phyloP scores from a whole-genome alignment of 176 grass and related monocot genomes.

The Carex pumila region DNA sequence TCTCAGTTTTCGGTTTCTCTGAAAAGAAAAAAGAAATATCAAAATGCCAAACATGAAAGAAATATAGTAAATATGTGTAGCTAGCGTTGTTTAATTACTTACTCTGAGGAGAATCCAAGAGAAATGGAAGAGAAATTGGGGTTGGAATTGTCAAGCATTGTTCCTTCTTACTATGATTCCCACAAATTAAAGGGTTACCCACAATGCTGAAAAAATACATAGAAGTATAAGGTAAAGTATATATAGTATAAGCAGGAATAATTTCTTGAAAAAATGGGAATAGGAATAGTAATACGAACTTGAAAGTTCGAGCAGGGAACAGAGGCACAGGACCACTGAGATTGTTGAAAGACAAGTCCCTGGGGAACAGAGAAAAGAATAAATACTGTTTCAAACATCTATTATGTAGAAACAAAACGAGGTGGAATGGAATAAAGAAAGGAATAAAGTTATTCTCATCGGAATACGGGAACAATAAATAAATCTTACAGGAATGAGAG shows the following conservation, averaged over 20 bases:
- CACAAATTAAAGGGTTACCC: slow-evolving; percentile 89
- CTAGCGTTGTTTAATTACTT: slow-evolving; percentile 23
- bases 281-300: slow-evolving; percentile 30
- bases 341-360: slow-evolving; percentile 96
- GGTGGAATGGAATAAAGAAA: slow-evolving; percentile 18
- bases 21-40: neutral
- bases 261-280: slow-evolving; percentile 17
- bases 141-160: slow-evolving; percentile 50
- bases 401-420: slow-evolving; percentile 7
- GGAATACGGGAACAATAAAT: neutral
- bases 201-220: slow-evolving; percentile 51
- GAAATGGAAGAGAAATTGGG: slow-evolving; percentile 44
- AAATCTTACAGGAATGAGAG: slow-evolving; percentile 64
- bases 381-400: neutral
- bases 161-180: slow-evolving; percentile 24
- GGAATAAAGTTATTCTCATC: neutral
- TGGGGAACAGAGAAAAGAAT: slow-evolving; percentile 23
- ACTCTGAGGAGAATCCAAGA: slow-evolving; percentile 54
- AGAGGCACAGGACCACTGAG: slow-evolving; percentile 61
- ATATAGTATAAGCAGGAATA: neutral
- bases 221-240: neutral
- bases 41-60: neutral
- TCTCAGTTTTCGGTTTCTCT: slow-evolving; percentile 62
- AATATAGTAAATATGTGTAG: neutral
- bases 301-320: slow-evolving; percentile 83